Evolutionary conservation across 305 asterid genomes (phyloP).

Genomic region (Fraxinus greggii): DNA sequence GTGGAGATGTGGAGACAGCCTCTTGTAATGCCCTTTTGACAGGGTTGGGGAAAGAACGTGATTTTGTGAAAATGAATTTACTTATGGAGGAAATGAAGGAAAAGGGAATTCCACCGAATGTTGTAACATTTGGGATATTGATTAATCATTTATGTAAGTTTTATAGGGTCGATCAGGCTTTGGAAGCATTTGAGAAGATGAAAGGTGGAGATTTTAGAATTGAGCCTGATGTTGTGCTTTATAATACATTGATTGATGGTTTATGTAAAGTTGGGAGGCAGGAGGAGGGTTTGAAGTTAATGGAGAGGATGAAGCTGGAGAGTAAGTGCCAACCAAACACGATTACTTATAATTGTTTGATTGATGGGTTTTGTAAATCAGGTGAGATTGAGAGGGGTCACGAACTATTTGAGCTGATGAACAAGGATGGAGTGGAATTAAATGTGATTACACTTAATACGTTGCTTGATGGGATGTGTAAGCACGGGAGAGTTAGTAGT

Average conservation of each 20-base stretch:
- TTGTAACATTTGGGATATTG: slow-evolving; percentile 63
- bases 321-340: slow-evolving; percentile 49
- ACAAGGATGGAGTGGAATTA: slow-evolving; percentile 36
- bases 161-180: slow-evolving; percentile 60
- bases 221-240: slow-evolving; percentile 59
- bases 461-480: slow-evolving; percentile 74
- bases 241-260: slow-evolving; percentile 75
- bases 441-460: slow-evolving; percentile 57
- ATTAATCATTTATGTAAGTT: slow-evolving; percentile 63
- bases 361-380: slow-evolving; percentile 78
- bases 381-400: slow-evolving; percentile 63
- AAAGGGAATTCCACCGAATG: slow-evolving; percentile 53
- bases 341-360: slow-evolving; percentile 62
- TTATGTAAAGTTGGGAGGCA: slow-evolving; percentile 83
- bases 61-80: slow-evolving; percentile 62
- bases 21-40: slow-evolving; percentile 63
- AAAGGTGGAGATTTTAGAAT: slow-evolving; percentile 44
- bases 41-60: slow-evolving; percentile 40
- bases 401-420: slow-evolving; percentile 65
- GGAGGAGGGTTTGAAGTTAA: slow-evolving; percentile 59
- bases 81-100: slow-evolving; percentile 77
- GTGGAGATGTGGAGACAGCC: slow-evolving; percentile 38
- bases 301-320: slow-evolving; percentile 60
- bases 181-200: slow-evolving; percentile 63
- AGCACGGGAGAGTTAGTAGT: slow-evolving; percentile 51